Evolutionary conservation across 2,329 filamentous ascomycete species (phyloP).

Genomic region (Colletotrichum tropicale): DNA sequence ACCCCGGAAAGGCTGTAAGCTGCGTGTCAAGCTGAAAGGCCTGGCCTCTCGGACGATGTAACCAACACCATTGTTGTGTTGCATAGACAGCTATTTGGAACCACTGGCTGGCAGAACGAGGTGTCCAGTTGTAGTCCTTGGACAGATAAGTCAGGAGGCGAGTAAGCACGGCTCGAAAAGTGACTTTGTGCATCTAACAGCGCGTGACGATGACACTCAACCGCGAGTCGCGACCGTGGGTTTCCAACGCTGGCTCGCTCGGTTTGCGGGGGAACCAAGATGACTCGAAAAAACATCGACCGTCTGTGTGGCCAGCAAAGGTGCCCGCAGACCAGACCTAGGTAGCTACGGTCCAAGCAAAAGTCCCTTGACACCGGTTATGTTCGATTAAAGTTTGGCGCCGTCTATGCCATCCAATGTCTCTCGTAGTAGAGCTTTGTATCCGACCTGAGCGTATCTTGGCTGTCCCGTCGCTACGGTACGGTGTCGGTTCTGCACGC

Average conservation of each 20-base stretch:
- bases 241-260: not conserved
- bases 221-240: not conserved
- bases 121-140: not conserved
- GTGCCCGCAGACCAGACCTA: not conserved
- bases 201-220: not conserved
- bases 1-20: not conserved
- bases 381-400: constrained; percentile 20
- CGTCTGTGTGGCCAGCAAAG: not conserved
- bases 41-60: not conserved
- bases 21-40: not conserved
- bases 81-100: not conserved
- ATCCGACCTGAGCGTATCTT: not conserved
- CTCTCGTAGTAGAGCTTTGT: not conserved
- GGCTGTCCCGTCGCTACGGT: not conserved
- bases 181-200: not conserved
- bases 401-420: constrained; percentile 7
- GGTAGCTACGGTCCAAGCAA: not conserved
- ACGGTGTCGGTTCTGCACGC: not conserved
- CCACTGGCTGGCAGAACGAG: not conserved
- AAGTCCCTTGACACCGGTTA: not conserved
- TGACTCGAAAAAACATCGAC: not conserved
- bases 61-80: not conserved
- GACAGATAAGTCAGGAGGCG: not conserved
- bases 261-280: not conserved
- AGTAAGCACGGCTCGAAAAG: not conserved